phyloP scores from a whole-genome alignment of 257 asterid genomes.

The Datura wrightii region DNA sequence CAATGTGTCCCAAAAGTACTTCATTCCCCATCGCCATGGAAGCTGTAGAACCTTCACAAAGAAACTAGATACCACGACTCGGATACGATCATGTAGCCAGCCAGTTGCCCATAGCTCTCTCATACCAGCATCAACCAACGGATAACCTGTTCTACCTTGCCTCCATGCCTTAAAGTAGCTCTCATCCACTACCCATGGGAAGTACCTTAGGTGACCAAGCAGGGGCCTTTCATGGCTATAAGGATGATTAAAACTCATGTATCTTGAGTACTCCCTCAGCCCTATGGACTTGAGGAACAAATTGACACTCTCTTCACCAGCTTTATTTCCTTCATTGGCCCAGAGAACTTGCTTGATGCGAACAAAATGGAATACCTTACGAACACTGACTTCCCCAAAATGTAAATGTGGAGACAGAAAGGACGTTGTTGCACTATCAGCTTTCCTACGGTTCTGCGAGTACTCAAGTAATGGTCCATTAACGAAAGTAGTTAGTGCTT shows the following conservation, averaged over 20 bases:
- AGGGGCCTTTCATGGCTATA: constrained; percentile 89
- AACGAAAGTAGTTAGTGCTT: constrained; percentile 73
- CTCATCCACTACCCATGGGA: constrained; percentile 93
- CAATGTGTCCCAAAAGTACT: constrained; percentile 95
- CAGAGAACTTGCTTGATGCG: constrained; percentile 88
- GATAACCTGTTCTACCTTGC: constrained; percentile 95
- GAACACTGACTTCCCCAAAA: constrained; percentile 88
- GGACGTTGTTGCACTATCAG: constrained; percentile 93
- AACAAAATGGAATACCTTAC: constrained; percentile 83
- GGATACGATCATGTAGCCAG: constrained; percentile 90
- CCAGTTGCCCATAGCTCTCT: constrained; percentile 98
- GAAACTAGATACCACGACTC: constrained; percentile 92
- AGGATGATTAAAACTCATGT: constrained; percentile 96
- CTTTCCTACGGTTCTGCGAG: constrained; percentile 85
- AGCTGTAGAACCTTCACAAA: constrained; percentile 93
- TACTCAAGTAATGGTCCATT: constrained; percentile 84
- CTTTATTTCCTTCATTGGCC: constrained; percentile 86
- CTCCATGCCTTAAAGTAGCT: constrained; percentile 88
- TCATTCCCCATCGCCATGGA: constrained; percentile 99
- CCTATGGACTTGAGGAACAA: constrained; percentile 90
- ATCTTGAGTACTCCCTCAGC: constrained; percentile 87
- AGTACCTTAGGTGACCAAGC: constrained; percentile 73
- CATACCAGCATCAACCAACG: constrained; percentile 97
- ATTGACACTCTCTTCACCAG: constrained; percentile 92
- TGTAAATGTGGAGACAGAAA: constrained; percentile 93